These are phyloP conservation scores for Fragaria ananassa DNA, from an alignment of 306 rosid genomes.

Conservation along the genomic window DNA sequence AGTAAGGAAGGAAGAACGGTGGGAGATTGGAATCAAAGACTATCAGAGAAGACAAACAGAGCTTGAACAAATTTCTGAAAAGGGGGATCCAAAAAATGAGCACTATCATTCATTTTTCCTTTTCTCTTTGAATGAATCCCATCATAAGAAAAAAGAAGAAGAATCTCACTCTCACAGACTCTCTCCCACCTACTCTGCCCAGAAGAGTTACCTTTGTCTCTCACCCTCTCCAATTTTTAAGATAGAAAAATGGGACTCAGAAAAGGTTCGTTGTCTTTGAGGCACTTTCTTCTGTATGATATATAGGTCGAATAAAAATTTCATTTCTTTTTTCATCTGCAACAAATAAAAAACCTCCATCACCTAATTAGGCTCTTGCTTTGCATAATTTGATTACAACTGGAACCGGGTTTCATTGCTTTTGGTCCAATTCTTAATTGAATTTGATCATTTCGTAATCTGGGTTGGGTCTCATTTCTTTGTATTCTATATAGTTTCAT, in stretches of 20 bases:
- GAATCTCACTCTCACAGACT: slow-evolving; percentile 32
- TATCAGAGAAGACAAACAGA: slow-evolving; percentile 69
- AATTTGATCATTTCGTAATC: slow-evolving; percentile 25
- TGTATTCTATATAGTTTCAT: neutral
- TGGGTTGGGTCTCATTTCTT: slow-evolving; percentile 19
- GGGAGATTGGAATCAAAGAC: slow-evolving; percentile 56
- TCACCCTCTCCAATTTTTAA: slow-evolving; percentile 12
- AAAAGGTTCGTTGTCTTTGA: slow-evolving; percentile 7
- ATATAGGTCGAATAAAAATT: neutral
- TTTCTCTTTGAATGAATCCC: slow-evolving; percentile 31
- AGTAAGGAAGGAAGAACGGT: slow-evolving; percentile 13
- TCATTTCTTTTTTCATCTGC: slow-evolving; percentile 15
- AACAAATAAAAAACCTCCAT: slow-evolving; percentile 22
- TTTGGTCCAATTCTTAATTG: slow-evolving; percentile 31
- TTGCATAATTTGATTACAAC: slow-evolving; percentile 33
- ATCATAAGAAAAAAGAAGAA: slow-evolving; percentile 26
- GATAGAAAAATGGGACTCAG: slow-evolving; percentile 5
- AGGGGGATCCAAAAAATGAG: slow-evolving; percentile 33
- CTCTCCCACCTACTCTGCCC: slow-evolving; percentile 20
- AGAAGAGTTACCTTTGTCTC: slow-evolving; percentile 14
- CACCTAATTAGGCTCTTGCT: slow-evolving; percentile 12
- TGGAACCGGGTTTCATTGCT: slow-evolving; percentile 29
- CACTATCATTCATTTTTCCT: slow-evolving; percentile 21
- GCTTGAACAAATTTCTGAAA: slow-evolving; percentile 63
- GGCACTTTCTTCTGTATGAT: neutral